These are phyloP conservation scores for Taphrina flavorubra DNA, from an alignment of 1,139 yeast species.

Conservation along the genomic window DNA sequence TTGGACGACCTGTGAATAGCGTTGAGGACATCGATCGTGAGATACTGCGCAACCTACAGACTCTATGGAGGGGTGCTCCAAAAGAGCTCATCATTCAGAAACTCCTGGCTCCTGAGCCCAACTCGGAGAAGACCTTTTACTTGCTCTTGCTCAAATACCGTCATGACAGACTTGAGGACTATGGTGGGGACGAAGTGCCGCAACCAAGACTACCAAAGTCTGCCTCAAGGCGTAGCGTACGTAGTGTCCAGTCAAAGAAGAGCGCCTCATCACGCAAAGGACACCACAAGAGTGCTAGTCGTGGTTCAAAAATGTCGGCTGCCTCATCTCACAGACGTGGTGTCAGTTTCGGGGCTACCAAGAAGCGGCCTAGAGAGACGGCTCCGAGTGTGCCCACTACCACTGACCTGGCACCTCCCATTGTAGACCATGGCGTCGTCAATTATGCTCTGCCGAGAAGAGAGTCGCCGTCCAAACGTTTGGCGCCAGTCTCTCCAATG, in stretches of 20 bases:
- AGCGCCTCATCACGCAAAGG: conserved; percentile 34
- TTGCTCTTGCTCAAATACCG: conserved; percentile 81
- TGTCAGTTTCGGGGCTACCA: conserved; percentile 26
- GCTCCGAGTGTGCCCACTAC: conserved; percentile 7
- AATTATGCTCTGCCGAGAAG: conserved; percentile 34
- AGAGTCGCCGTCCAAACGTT: conserved; percentile 24
- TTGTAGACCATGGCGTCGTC: conserved; percentile 4
- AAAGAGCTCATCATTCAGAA: conserved; percentile 65
- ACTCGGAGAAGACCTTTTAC: conserved; percentile 89
- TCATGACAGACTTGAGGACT: conserved; percentile 63
- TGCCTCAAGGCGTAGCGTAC: conserved; percentile 20
- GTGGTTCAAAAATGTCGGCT: conserved; percentile 27
- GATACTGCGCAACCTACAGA: conserved; percentile 81
- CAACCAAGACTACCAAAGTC: conserved; percentile 34
- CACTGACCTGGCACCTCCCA: conserved; percentile 9
- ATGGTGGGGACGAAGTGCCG: conserved; percentile 40
- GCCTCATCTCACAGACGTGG: conserved; percentile 36
- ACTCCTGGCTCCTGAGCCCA: conserved; percentile 63
- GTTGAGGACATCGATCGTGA: conserved; percentile 74
- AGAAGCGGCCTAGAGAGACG: conserved; percentile 3
- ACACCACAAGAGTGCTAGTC: conserved; percentile 35
- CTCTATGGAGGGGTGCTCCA: conserved; percentile 87
- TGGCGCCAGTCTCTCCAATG: conserved; percentile 9
- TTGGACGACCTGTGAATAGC: conserved; percentile 57
- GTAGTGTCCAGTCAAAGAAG: conserved; percentile 31